Base-by-base conservation (phyloP, 306 rosid genomes). In the Leucaena leucocephala region DNA sequence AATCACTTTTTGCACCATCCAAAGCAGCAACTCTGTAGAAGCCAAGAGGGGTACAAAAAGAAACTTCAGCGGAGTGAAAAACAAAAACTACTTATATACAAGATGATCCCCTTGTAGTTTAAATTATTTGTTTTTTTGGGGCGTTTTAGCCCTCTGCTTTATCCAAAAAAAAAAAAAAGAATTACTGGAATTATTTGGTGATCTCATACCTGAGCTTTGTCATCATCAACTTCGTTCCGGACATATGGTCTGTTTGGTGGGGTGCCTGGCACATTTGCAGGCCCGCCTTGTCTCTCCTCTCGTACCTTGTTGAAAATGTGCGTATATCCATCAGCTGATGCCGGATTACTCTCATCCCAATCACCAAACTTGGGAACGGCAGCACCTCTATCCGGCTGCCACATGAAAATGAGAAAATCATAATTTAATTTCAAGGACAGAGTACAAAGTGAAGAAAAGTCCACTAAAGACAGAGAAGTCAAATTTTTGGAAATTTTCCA, bases 291-390 rank as follows among this genome's bases (percentile, higher is more conserved):
- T 75, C 84, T 85, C 88, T 87, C 97, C 83, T 91, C 90, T 44
- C 96, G 79, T 77, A 92, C 98, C 84, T 89, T 78, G 71, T 88
- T 87, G 86, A 95, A 95, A 73, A 95, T 92, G 82, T 89, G 96
- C 68, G 98, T 95, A 80, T 73, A 95, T 70, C 97, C 92, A 69
- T 92, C 95, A 27, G 97, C 97, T 68, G 98, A 77, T 67, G 93
- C 86, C 0, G 98, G 96, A 78, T 95, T 85, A 27, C 72, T 88
- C 74, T 91, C 97, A 79, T 95, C 93, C 98, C 99, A 95, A 33
- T 88, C 99, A 19, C 99, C 99, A n/a, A 95, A 95, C 77, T 91
- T 92, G 0, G 99, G 99, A 85, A 95, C 97, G 34, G 99, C 97
- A 72, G 98, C 97, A 57, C 94, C 97, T 61, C 86, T 89, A 15